Evolutionary conservation across 805 yeast species (phyloP), one percentile per base, ranked within the genome.

Genomic region (Diddensiella caesifluorescens): DNA sequence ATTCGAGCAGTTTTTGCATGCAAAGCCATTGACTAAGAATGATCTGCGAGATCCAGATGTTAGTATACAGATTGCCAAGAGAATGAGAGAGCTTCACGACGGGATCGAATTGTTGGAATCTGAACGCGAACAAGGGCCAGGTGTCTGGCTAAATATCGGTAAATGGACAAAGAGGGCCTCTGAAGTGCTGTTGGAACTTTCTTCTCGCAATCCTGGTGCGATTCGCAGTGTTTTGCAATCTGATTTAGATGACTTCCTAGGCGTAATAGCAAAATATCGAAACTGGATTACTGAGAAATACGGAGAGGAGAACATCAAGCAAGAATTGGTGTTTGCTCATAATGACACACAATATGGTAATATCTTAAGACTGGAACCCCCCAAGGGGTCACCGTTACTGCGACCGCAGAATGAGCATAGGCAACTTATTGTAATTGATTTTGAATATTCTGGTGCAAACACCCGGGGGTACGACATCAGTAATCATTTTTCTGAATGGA

Each of bases 271-370:
- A 1, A 60, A 56, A 37, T 90, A 89, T 61, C 69, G 71, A 41
- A 60, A 67, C 4, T 86, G 89, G 88, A 63, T 92, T 15, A 69
- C 68, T 27, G 53, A 52, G 4, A 65, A 72, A 46, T 77, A 80
- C 53, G 73, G 72, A 20, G 63, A 61, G 6, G 60, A 48, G 3
- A 35, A 59, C 16, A 61, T 78, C 27, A 63, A 68, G 37, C 65
- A 69, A 10, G 68, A 71, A 41, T 68, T 84, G 47, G 87, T 77
- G 10, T 92, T 92, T 58, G 87, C 96, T 54, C 98, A 92, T 63
- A 92, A 92, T 57, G 98, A 90, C 62, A 83, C 97, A 0, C 98
- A 92, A 62, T 90, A 92, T 60, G 98, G 98, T 25, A 92, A 92
- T 57, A 70, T 92, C 48, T 68, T 92, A 42, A 75, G 90, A n/a